These are phyloP conservation scores for Mayamaea pseudoterrestris DNA, from an alignment of 108 stramenopile species.

Conservation along the genomic window DNA sequence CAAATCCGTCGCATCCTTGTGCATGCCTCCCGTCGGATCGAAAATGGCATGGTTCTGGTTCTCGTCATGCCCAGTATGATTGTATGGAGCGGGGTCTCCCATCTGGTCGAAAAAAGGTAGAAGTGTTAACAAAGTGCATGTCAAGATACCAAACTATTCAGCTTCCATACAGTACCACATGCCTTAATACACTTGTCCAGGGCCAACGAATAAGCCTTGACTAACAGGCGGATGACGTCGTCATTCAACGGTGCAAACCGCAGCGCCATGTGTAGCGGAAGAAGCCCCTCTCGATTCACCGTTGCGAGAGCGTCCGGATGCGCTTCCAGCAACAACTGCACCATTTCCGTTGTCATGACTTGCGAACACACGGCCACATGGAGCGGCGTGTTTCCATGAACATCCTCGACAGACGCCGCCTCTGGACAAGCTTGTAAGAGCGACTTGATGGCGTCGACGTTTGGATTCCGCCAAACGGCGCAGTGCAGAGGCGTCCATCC, in stretches of 20 bases:
- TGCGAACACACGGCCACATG: conserved; percentile 1
- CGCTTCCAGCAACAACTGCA: conserved; percentile 3
- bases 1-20: too few species aligned
- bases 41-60: too few species aligned
- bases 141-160: too few species aligned
- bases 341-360: neutral
- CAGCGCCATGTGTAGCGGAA: conserved; percentile 29
- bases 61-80: too few species aligned
- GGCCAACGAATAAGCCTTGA: conserved; percentile 18
- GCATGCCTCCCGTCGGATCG: too few species aligned
- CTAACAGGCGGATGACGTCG: conserved; percentile 12
- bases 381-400: conserved; percentile 6
- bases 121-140: too few species aligned
- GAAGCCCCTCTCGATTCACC: conserved; percentile 35
- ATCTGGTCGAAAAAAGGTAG: too few species aligned
- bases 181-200: conserved; percentile 14
- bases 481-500: neutral
- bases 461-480: neutral
- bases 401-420: conserved; percentile 1
- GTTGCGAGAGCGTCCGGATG: conserved; percentile 28
- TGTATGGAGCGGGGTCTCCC: too few species aligned
- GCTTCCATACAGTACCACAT: too few species aligned
- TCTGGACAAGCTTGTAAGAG: neutral
- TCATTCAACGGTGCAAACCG: conserved; percentile 14
- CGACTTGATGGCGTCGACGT: neutral